A percentile compares a stretch with the other conserved stretches of the same genome.
Evolutionary conservation across 768 basidiomycete genomes (phyloP).

Genomic region (Suillus tomentosus): DNA sequence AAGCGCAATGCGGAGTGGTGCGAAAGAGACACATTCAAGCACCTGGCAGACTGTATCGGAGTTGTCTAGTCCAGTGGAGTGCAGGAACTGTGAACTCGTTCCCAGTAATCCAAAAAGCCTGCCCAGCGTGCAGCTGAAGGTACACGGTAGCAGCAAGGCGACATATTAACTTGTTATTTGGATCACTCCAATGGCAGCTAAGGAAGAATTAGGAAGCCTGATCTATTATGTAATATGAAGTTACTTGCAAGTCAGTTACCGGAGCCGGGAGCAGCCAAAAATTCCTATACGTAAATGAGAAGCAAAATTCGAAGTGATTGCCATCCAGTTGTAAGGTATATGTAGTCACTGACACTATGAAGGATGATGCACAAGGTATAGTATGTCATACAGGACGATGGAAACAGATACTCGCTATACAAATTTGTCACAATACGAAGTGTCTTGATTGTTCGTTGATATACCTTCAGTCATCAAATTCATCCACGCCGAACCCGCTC

Average conservation of each 20-base stretch:
- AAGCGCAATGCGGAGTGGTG: constrained; percentile 59
- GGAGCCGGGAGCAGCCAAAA: background rate
- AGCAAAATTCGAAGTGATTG: background rate
- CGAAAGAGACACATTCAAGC: constrained; percentile 53
- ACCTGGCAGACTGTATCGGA: constrained; percentile 41
- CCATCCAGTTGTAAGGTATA: background rate
- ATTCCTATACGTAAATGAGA: background rate
- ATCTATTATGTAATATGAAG: background rate
- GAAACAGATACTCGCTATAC: background rate
- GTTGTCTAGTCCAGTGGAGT: constrained; percentile 50
- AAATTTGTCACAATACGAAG: background rate
- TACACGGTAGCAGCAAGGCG: too few species aligned
- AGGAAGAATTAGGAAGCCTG: background rate
- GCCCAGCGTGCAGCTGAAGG: too few species aligned
- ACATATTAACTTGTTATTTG: too few species aligned
- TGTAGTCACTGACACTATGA: background rate
- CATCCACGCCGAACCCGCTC: constrained; percentile 25
- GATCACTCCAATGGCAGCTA: background rate
- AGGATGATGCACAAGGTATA: background rate
- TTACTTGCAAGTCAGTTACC: background rate
- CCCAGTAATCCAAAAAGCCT: too few species aligned
- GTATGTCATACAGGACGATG: background rate
- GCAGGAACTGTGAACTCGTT: constrained; percentile 58
- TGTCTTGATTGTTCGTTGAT: constrained; percentile 3
- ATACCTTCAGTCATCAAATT: constrained; percentile 27